phyloP scores from a whole-genome alignment of 169 alveolate species.

The Toxoplasma gondii region DNA sequence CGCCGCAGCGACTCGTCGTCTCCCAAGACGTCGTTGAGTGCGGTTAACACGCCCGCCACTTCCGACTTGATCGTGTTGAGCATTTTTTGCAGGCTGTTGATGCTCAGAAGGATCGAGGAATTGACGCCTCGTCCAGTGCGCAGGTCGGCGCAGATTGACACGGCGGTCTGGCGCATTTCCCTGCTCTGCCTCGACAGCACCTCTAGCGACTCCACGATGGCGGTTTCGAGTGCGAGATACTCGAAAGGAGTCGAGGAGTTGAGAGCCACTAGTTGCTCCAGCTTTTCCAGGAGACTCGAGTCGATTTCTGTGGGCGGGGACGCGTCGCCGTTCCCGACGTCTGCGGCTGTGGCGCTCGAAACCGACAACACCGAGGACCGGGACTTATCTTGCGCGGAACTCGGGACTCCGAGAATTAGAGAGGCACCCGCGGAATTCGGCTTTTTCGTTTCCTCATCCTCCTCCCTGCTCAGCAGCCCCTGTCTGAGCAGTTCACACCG shows the following conservation, averaged over 20 bases:
- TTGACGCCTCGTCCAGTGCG: conserved; percentile 12
- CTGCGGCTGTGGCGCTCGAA: neutral
- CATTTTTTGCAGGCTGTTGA: conserved; percentile 32
- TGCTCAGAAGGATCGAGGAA: neutral
- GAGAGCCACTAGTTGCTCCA: neutral
- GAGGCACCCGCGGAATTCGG: neutral
- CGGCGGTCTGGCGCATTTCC: neutral
- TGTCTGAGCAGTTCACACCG: neutral
- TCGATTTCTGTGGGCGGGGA: conserved; percentile 24
- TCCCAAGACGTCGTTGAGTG: conserved; percentile 21
- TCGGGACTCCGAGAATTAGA: neutral
- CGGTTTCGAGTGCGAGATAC: conserved; percentile 32
- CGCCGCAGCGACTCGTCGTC: conserved; percentile 7
- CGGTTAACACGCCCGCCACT: neutral
- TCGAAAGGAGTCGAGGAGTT: neutral
- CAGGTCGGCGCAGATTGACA: conserved; percentile 2
- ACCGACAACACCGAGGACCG: neutral
- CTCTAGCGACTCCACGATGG: neutral
- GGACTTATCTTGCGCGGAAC: neutral
- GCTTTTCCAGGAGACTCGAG: neutral
- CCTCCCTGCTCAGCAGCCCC: neutral
- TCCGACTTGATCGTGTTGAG: neutral
- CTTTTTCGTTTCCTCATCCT: neutral
- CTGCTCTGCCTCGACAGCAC: neutral
- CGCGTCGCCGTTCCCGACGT: neutral